Base-by-base conservation (phyloP, 345 rosid species). In the Crucihimalaya himalaica region DNA sequence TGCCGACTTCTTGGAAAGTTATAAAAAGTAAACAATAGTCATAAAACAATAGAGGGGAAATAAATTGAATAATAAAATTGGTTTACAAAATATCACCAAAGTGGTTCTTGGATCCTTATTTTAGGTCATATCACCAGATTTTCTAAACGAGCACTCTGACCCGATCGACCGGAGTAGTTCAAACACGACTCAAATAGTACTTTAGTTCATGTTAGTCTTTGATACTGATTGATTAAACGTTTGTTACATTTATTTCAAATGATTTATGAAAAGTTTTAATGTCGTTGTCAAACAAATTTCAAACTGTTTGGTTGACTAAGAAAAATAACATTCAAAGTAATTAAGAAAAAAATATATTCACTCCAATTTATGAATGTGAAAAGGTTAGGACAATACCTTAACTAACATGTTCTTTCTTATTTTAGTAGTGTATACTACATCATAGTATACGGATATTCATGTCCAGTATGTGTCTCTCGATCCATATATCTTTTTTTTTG, bases 1-100 rank as follows among this genome's bases (percentile, higher is more conserved):
- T 59, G 78, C 73, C 73, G 68, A 75, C 73, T 40, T 74, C 43
- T 40, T 39, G 68, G 73, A 74, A 73, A 74, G 55, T 37, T 19
- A n/a, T 8, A 20, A 56, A 67, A 74, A 8, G 34, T 46, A 5
- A 48, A 48, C 2, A 37, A 21, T 21, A 58, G 25, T 50, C 61
- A 28, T 42, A 67, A 8, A 23, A 51, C 3, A 35, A 28, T 52
- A 46, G 20, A 21, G 45, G 32, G 46, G 46, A 37, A 21, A 4
- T 4, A 23, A 23, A 23, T 23, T 56, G 45, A 15, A 45, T 19
- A 21, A 46, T 51, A 39, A 56, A 37, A 8, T 25, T 63, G 11
- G 51, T 64, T 23, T 55, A 34, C 48, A 73, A 31, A 29, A 31
- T 55, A 73, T 43, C 39, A 64, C 16, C 8, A 55, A 64, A 45